Conservation (phyloP, 257 asterid species). For the Solanum megistacrolobum region DNA sequence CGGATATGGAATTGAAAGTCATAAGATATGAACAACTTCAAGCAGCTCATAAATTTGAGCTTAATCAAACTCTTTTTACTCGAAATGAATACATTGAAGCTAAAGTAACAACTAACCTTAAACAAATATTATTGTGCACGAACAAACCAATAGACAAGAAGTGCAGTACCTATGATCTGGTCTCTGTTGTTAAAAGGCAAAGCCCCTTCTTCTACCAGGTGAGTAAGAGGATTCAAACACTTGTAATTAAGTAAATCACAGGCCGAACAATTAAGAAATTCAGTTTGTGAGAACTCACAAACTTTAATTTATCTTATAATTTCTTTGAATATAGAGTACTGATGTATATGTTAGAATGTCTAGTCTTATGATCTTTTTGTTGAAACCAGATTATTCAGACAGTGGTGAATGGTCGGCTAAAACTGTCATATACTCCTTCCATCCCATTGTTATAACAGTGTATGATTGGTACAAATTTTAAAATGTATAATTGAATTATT, state of each 20-base stretch:
- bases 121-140: too few relatives aligned
- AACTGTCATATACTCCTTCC: background rate
- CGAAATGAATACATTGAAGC: too few relatives aligned
- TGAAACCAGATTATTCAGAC: background rate
- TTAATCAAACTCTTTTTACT: too few relatives aligned
- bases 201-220: conserved; percentile 93
- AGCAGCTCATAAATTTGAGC: too few relatives aligned
- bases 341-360: background rate
- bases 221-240: background rate
- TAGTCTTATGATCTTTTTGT: background rate
- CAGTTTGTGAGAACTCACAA: background rate
- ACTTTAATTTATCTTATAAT: background rate
- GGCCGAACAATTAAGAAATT: background rate
- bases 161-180: conserved; percentile 65
- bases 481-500: background rate
- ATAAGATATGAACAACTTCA: too few relatives aligned
- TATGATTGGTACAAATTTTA: background rate
- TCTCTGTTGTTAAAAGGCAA: conserved; percentile 80
- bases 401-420: background rate
- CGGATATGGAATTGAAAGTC: too few relatives aligned
- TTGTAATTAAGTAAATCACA: background rate
- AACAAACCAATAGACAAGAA: too few relatives aligned
- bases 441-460: background rate
- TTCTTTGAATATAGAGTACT: background rate
- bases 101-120: too few relatives aligned